Base-by-base conservation (phyloP, 1,284 basidiomycete species). In the Grifola frondosa region DNA sequence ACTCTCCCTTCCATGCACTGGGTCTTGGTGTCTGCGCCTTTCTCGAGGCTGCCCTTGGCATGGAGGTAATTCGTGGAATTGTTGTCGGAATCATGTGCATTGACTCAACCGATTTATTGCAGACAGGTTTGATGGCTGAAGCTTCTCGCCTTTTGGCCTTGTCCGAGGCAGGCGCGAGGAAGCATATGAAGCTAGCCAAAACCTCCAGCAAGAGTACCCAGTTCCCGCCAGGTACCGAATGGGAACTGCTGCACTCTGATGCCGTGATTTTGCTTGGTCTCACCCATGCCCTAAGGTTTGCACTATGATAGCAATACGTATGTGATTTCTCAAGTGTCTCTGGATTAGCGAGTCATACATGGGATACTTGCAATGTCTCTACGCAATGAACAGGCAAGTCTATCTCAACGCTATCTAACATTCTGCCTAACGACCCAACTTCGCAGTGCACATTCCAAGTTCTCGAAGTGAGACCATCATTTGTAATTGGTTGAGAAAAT, bases 321-420 rank as follows among this genome's bases (percentile, higher is more conserved):
- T 44, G 19, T 4, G 20, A 24, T 28, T 4, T 13, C 30, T 49
- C 34, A 41, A 28, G 25, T 16, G 40, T 21, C 26, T 43, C 40
- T 20, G 22, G 13, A 49, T 28, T 41, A 87, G 84, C 48, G 85
- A 88, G 64, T 80, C 81, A 1, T 88, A 88, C 60, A 81, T 79
- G 73, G 87, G 86, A 24, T 89, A 89, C 61, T 54, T 87, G 5
- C 84, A 87, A 57, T 88, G 86, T 68, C 68, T 89, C 76, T 88
- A 82, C 54, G 68, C 81, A 2, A 60, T 84, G 32, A 84, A 84
- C 53, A 84, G 70, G 80, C 71, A 49, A 56, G 71, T 44, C 15
- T 31, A 34, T 34, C 39, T 24, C 34, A 30, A 36, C 19, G 10
- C 36, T 28, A 33, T 37, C 16, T 30, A 12, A 17, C 22, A 15